Base-by-base conservation (phyloP, 192 early-diverging fungal species). In the Kappamyces sp. region DNA sequence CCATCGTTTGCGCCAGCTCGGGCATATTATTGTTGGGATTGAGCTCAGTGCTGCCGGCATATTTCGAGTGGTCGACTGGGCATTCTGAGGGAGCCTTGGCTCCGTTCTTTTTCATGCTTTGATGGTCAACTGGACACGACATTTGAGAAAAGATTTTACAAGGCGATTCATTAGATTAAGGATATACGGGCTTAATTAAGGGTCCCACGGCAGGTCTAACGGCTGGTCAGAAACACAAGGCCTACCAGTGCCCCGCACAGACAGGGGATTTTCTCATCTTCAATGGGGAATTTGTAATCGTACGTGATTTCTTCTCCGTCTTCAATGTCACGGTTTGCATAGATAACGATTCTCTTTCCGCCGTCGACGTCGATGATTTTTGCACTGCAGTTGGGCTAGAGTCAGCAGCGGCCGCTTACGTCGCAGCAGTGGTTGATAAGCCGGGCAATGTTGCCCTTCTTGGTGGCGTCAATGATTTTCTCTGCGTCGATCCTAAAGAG, bases 391-490 rank as follows among this genome's bases (percentile, higher is more conserved):
- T 99, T 99, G 40, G 96, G 95, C 89, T 97, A 69, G 4, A 36
- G 14, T 37, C 46, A 47, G 67, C 3, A 62, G 42, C 29, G 12
- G 33, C 30, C 8, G 71, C 78, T 70, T 80, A 93, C 89, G 49
- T 90, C 83, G 70, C 95, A 99, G 68, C 91, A 90, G 70, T 99
- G 97, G 71, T 99, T 98, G 65, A 99, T 91, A 49, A 99, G 96
- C 34, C 95, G 81, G 48, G 97, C 97, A 63, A 97, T 81, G 67
- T 95, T 97, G 57, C 97, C 97, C 64, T 84, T 90, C 70, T 91
- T 90, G 35, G 97, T 99, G 14, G 97, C 97, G 71, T 99, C 97
- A 53, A 99, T 88, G 53, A 98, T 89, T 32, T 77, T 88, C 60
- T 95, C 94, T 50, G 89, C 92, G 62, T 98, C 94, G 11, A 99